A percentile compares a stretch with the other conserved stretches of the same genome.
Evolutionary conservation across 306 rosid genomes (phyloP).

Genomic region (Castanea crenata): DNA sequence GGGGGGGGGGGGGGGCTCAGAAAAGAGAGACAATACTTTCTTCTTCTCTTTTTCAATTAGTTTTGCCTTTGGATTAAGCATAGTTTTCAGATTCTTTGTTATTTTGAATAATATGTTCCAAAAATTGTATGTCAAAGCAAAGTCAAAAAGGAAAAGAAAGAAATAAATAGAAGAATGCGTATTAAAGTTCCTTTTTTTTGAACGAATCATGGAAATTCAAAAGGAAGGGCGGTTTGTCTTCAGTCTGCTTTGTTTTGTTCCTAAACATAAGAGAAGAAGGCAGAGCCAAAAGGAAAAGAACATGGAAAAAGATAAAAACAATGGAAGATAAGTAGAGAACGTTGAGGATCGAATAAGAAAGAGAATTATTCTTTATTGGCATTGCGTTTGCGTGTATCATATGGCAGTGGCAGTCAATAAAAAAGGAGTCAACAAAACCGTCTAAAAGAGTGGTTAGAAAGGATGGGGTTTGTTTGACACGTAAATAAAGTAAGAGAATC

Average conservation of each 20-base stretch:
- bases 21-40: slow-evolving; percentile 16
- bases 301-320: neutral
- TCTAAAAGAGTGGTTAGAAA: neutral
- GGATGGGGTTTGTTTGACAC: neutral
- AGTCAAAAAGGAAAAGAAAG: neutral
- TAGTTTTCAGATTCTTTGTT: slow-evolving; percentile 34
- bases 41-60: neutral
- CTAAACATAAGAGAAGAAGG: neutral
- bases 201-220: slow-evolving; percentile 15
- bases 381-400: neutral
- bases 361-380: neutral
- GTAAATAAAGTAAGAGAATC: neutral
- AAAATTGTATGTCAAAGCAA: slow-evolving; percentile 17
- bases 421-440: neutral
- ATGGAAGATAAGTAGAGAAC: neutral
- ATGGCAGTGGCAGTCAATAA: neutral
- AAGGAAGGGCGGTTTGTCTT: slow-evolving; percentile 13
- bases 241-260: neutral
- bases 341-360: neutral
- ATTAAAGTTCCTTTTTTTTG: slow-evolving; percentile 17
- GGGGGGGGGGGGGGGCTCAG: slow-evolving; percentile 21
- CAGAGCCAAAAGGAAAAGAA: no score
- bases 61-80: slow-evolving; percentile 13
- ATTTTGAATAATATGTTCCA: slow-evolving; percentile 21
- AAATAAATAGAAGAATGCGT: slow-evolving; percentile 10